Evolutionary conservation across 805 yeast genomes (phyloP), one percentile per base, ranked within the genome.

Genomic region (Candida piceae): DNA sequence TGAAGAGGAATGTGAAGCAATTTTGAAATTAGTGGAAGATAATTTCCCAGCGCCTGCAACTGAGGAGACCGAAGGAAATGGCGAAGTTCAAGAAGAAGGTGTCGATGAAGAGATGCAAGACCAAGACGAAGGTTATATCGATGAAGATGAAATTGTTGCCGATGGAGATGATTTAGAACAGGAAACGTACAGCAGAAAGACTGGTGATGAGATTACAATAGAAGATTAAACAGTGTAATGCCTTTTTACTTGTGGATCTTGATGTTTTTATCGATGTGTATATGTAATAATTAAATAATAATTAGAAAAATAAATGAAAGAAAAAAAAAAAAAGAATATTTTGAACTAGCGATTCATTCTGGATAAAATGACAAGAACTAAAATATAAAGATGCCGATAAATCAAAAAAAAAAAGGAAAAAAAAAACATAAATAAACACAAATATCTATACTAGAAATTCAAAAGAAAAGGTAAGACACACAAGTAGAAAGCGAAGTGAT

Each of bases 1-100:
- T n/a, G 85, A 84, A 41, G 82, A 75, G 1, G 70, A 79, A 41
- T 69, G 84, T 33, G 73, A 77, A 31, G 63, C 66, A 4, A 72
- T 90, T 2, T 45, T 90, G 21, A 72, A 63, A 5, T 69, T 78
- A 34, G 67, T 86, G 15, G 51, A 61, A n/a, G 67, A 67, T 27
- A 63, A 72, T 38, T 74, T 77, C 54, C 85, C 84, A 2, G 51
- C 64, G 10, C 54, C 51, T 8, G 63, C 46, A 4, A 60, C 37
- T 5, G 63, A 49, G 18, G 61, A 41, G 4, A 58, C 46, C 5
- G 45, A 32, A 7, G 49, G 28, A 7, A 45, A 12, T 9, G 55
- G 36, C 23, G 49, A 33, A 34, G 48, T 37, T n/a, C 46, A 32
- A 16, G 53, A 35, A 27, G 52, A 33, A 15, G 49, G 32, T 5